phyloP scores from a whole-genome alignment of 1,284 basidiomycete genomes.

The Malassezia nana region DNA sequence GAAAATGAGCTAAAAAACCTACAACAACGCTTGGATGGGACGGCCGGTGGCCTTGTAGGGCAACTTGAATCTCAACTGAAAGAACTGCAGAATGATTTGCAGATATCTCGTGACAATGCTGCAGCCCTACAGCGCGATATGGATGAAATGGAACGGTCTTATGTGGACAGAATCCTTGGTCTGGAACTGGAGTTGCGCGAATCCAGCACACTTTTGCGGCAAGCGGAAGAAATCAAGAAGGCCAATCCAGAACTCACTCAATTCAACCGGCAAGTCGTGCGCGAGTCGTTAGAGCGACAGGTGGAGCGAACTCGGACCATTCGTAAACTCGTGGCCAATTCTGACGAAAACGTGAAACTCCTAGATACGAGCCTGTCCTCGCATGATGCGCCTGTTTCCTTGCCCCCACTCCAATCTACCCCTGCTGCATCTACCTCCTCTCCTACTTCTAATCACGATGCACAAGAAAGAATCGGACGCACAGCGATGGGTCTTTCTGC shows the following conservation, averaged over 20 bases:
- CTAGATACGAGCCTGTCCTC: neutral
- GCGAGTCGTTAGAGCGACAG: constrained; percentile 51
- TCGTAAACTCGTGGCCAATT: constrained; percentile 42
- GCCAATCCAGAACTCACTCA: constrained; percentile 29
- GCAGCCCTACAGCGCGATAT: constrained; percentile 54
- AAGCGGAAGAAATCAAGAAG: constrained; percentile 55
- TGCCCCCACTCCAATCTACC: neutral
- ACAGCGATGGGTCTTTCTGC: constrained; percentile 1
- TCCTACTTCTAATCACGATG: neutral
- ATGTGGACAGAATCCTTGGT: constrained; percentile 76
- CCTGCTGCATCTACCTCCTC: neutral
- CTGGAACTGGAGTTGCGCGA: constrained; percentile 87
- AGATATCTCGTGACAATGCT: constrained; percentile 65
- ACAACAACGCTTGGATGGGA: constrained; percentile 68
- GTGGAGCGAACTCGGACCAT: constrained; percentile 47
- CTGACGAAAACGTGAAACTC: constrained; percentile 21
- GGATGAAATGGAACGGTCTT: constrained; percentile 66
- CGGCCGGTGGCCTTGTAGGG: constrained; percentile 73
- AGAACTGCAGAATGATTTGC: constrained; percentile 69
- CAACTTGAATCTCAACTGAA: constrained; percentile 65
- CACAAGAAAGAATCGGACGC: constrained; percentile 7
- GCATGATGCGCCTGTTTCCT: neutral
- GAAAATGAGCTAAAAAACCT: constrained; percentile 53
- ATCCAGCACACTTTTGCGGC: constrained; percentile 69
- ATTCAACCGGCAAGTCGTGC: constrained; percentile 52